Evolutionary conservation across 805 yeast genomes (phyloP).

Genomic region (Naumovozyma dairenensis): DNA sequence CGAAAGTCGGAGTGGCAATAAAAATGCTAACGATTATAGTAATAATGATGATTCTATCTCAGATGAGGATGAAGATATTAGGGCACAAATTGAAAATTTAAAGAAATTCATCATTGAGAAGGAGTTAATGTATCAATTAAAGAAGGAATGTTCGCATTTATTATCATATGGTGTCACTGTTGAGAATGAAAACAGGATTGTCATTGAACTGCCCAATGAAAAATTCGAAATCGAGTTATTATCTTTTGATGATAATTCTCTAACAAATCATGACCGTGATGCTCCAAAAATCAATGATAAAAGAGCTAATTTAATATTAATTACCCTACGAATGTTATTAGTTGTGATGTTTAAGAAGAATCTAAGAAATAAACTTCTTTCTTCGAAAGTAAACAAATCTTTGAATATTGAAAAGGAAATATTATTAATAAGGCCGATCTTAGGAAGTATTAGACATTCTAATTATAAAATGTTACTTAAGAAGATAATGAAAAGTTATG

Average conservation of each 20-base stretch:
- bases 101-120: slow-evolving; percentile 77
- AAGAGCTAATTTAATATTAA: slow-evolving; percentile 29
- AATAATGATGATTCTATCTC: slow-evolving; percentile 5
- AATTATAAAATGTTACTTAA: slow-evolving; percentile 21
- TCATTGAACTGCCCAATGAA: slow-evolving; percentile 55
- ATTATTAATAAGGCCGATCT: slow-evolving; percentile 23
- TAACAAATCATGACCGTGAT: slow-evolving; percentile 33
- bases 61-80: slow-evolving; percentile 30
- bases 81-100: slow-evolving; percentile 53
- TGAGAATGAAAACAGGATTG: slow-evolving; percentile 52
- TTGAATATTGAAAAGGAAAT: slow-evolving; percentile 11
- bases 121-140: slow-evolving; percentile 70
- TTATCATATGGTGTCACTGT: slow-evolving; percentile 60
- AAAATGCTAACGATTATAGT: background rate
- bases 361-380: slow-evolving; percentile 18
- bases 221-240: slow-evolving; percentile 63
- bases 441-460: slow-evolving; percentile 27
- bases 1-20: slow-evolving; percentile 7
- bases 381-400: slow-evolving; percentile 3
- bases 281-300: slow-evolving; percentile 33
- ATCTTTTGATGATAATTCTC: slow-evolving; percentile 30
- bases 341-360: slow-evolving; percentile 34
- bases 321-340: slow-evolving; percentile 28
- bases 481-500: slow-evolving; percentile 20
- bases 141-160: slow-evolving; percentile 63